Evolutionary conservation across 129 eudicot species (phyloP).

Genomic region (Escallonia rubra): DNA sequence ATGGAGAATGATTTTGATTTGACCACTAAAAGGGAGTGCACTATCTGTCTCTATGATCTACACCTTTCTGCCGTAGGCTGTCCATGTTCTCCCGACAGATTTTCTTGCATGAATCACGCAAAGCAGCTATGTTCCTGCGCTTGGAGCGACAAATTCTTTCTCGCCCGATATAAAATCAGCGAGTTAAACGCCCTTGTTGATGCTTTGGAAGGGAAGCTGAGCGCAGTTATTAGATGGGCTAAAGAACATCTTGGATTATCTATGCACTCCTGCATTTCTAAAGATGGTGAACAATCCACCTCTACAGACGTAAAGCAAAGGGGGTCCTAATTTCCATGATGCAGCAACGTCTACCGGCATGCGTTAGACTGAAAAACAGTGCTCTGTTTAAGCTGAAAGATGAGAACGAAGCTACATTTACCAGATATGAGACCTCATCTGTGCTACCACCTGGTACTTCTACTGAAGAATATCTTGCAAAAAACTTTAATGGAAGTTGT

Average conservation of each 20-base stretch:
- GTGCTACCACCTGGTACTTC: neutral
- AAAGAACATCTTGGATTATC: conserved; percentile 23
- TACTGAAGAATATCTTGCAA: neutral
- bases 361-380: neutral
- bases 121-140: conserved; percentile 65
- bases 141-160: conserved; percentile 45
- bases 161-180: conserved; percentile 36
- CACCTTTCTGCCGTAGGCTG: conserved; percentile 71
- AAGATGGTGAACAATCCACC: neutral
- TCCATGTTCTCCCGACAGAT: conserved; percentile 56
- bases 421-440: neutral
- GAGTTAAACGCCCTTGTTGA: conserved; percentile 53
- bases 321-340: neutral
- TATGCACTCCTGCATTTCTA: neutral
- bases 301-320: neutral
- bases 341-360: neutral
- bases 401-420: neutral
- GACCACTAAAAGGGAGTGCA: conserved; percentile 52
- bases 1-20: conserved; percentile 49
- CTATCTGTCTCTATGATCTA: conserved; percentile 52
- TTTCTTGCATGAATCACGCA: conserved; percentile 66
- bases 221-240: conserved; percentile 40
- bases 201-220: conserved; percentile 47
- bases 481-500: neutral
- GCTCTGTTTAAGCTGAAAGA: neutral